Evolutionary conservation across 78 protist species (phyloP), one percentile per base, ranked within the genome.

Genomic region (Tieghemostelium lacteum): DNA sequence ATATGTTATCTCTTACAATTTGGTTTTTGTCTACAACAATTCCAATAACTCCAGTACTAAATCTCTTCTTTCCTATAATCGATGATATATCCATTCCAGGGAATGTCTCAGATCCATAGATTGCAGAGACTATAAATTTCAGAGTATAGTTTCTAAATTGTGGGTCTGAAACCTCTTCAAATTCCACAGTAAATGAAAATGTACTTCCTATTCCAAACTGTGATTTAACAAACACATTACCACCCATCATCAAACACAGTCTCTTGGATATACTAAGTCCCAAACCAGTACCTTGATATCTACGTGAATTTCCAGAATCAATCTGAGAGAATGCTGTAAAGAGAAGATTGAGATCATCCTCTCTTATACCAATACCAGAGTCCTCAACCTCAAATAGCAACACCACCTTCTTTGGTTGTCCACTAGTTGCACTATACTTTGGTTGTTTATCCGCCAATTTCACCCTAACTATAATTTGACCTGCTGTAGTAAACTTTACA

Each of bases 191-290:
- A 42, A 83, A 83, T 2, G 74, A 50, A 26, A 83, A 83, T 7
- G 76, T 86, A 3, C 78, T 67, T 12, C 93, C 93, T 55, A 58
- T 55, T 1, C 65, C 83, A 75, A 57, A 73, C 22, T 64, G 49
- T 42, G 80, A 66, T 29, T 60, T 26, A 28, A 73, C 85, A 33
- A 37, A 26, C 1, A 86, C 76, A 31, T 86, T 61, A 1, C 93
- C 93, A 33, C 93, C 93, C 93, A 86, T 86, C 93, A 86, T 50
- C 20, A 45, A 24, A 55, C 93, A 86, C 0, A 86, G 33, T 7
- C 74, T 26, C 52, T 86, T 86, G 1, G 57, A 39, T 22, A 86
- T 86, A 5, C 77, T 65, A 31, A 86, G 58, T 12, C 93, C 93
- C 12, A 86, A 66, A 24, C 93, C 93, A 8, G 93, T 75, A 31